Evolutionary conservation across 208 protist species (phyloP), one percentile per base, ranked within the genome.

Genomic region (Naegleria gruberi): DNA sequence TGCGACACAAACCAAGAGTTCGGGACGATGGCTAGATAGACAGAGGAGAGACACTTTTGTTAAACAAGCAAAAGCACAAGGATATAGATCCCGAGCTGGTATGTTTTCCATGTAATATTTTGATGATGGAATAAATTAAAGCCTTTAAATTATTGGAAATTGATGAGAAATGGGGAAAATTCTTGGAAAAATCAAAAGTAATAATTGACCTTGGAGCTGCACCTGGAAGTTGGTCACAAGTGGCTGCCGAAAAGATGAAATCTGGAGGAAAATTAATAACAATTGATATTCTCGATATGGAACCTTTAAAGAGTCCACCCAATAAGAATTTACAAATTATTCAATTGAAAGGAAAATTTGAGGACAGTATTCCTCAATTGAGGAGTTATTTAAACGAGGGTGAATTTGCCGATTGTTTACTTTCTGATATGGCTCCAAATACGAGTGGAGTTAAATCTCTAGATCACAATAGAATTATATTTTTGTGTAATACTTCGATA

Each of bases 401-500:
- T n/a, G 34, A 37, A 45, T 84, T 45, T 84, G 30, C 15, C 0
- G 30, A 41, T 45, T 84, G 17, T 42, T 19, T 84, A 0, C 6
- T 44, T 4, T 41, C 30, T 84, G 81, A 84, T 43, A 84, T 84
- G 81, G 81, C 81, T 30, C 81, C 81, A 84, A 84, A 84, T 8
- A 84, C 81, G 2, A 41, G 30, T 15, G 81, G 81, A 84, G 37
- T 84, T 7, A 23, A 84, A 84, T 23, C 30, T 23, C 15, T 84
- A 7, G 81, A 84, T 45, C 81, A 84, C 34, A 37, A 37, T 17
- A 84, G 51, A 65, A 65, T 65, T 65, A 65, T 65, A 30, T 65
- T 65, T 23, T 65, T 65, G 51, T 65, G 51, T 65, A 65, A 65
- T 19, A 19, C 51, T 3, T 10, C 51, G 19, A 65, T 65, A 3